A percentile compares a stretch with the other conserved stretches of the same genome.
phyloP scores from a whole-genome alignment of 2,329 filamentous ascomycete genomes.

The Microcyclospora pomicola region DNA sequence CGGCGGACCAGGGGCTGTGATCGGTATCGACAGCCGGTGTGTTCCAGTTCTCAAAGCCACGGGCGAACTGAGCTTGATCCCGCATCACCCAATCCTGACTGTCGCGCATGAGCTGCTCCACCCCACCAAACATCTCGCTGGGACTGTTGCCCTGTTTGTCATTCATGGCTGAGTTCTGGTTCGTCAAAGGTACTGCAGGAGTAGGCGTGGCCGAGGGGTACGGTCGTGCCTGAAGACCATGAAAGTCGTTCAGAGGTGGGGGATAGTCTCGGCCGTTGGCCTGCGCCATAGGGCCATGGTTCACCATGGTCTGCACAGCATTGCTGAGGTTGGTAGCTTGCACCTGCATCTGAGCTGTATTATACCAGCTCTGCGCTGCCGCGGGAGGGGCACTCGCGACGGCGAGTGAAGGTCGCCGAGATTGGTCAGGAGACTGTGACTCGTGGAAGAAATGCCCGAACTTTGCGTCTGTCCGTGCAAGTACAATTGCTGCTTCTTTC shows the following conservation, averaged over 20 bases:
- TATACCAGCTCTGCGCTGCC: not conserved
- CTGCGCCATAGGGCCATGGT: slow-evolving; percentile 4
- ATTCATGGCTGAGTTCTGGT: slow-evolving; percentile 19
- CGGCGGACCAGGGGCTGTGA: slow-evolving; percentile 6
- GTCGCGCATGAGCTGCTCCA: slow-evolving; percentile 48
- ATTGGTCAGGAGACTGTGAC: slow-evolving; percentile 36
- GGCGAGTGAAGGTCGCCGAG: not conserved
- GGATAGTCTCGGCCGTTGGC: slow-evolving; percentile 7
- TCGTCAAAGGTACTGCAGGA: slow-evolving; percentile 2
- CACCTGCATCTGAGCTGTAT: not conserved
- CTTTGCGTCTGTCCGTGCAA: slow-evolving; percentile 66
- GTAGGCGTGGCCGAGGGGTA: slow-evolving; percentile 12
- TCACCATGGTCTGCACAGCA: not conserved
- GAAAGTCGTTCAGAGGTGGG: slow-evolving; percentile 11
- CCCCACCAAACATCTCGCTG: slow-evolving; percentile 43
- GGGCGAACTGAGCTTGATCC: slow-evolving; percentile 47
- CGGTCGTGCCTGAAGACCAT: slow-evolving; percentile 12
- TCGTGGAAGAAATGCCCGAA: slow-evolving; percentile 58
- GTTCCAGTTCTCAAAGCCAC: slow-evolving; percentile 51
- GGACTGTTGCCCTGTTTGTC: slow-evolving; percentile 14
- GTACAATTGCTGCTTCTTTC: slow-evolving; percentile 61
- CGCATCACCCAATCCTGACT: slow-evolving; percentile 48
- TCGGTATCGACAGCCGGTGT: slow-evolving; percentile 9
- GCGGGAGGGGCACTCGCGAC: slow-evolving; percentile 1
- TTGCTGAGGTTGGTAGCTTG: not conserved